Evolutionary conservation across 2,329 filamentous ascomycete genomes (phyloP).

Genomic region (Ambrosiella xylebori): DNA sequence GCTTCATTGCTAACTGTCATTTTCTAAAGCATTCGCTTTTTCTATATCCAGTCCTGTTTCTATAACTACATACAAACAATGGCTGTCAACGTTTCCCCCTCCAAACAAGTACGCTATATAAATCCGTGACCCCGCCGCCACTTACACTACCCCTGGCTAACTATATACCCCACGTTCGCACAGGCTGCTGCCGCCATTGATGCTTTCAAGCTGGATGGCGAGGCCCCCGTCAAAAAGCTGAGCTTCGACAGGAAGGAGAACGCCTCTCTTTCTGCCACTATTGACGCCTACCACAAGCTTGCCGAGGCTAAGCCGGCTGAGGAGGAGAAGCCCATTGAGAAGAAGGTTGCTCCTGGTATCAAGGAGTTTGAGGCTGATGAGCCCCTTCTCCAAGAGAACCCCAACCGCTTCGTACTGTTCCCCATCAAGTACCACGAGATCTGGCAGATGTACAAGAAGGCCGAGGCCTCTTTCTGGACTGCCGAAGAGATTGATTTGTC

Average conservation of each 20-base stretch:
- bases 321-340: slow-evolving; percentile 21
- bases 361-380: slow-evolving; percentile 63
- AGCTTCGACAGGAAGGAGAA: slow-evolving; percentile 67
- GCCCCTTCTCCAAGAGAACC: slow-evolving; percentile 88
- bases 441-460: slow-evolving; percentile 99
- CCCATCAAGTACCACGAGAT: slow-evolving; percentile 99
- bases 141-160: neutral
- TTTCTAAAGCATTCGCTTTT: neutral
- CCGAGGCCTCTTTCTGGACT: slow-evolving; percentile 98
- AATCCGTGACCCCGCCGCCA: neutral
- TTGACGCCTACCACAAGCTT: slow-evolving; percentile 33
- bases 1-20: neutral
- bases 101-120: slow-evolving; percentile 33
- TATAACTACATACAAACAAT: slow-evolving; percentile 26
- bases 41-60: neutral
- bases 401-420: slow-evolving; percentile 90
- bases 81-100: slow-evolving; percentile 52
- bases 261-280: slow-evolving; percentile 31
- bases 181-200: slow-evolving; percentile 79
- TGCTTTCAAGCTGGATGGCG: slow-evolving; percentile 71
- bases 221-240: slow-evolving; percentile 68
- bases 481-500: slow-evolving; percentile 98
- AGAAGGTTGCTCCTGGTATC: slow-evolving; percentile 33
- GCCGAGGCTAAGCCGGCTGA: slow-evolving; percentile 26
- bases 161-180: neutral